These are phyloP conservation scores for Aspergillus calidoustus DNA, from an alignment of 2,329 filamentous ascomycete genomes.

Conservation along the genomic window DNA sequence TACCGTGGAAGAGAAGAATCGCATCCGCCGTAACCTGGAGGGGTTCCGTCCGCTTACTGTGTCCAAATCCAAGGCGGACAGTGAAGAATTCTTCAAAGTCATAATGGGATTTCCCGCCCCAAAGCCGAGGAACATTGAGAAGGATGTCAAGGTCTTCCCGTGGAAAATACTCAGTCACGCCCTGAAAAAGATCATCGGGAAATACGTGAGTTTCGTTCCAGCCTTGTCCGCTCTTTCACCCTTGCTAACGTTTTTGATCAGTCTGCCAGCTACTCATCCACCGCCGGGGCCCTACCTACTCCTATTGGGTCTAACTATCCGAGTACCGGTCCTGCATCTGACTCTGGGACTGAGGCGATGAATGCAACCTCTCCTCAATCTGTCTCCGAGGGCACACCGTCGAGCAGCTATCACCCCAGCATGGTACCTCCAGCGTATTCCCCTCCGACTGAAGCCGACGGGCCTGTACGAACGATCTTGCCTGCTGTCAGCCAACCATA, in stretches of 20 bases:
- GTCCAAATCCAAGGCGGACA: slow-evolving; percentile 88
- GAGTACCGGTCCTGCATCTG: slow-evolving; percentile 50
- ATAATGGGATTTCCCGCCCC: slow-evolving; percentile 97
- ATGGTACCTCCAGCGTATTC: slow-evolving; percentile 51
- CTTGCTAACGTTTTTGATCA: slow-evolving; percentile 32
- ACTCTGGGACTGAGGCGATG: slow-evolving; percentile 53
- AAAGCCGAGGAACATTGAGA: slow-evolving; percentile 97
- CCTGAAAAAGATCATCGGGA: slow-evolving; percentile 97
- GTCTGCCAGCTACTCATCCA: slow-evolving; percentile 73
- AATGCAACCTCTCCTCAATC: slow-evolving; percentile 56
- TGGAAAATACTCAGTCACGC: slow-evolving; percentile 89
- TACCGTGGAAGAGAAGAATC: slow-evolving; percentile 97
- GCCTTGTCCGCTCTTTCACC: background rate
- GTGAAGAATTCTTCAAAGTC: slow-evolving; percentile 97
- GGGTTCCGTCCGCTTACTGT: slow-evolving; percentile 92
- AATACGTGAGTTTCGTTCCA: slow-evolving; percentile 71
- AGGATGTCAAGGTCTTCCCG: slow-evolving; percentile 97
- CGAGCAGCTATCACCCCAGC: slow-evolving; percentile 49
- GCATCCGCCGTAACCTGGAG: slow-evolving; percentile 92
- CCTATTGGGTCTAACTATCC: slow-evolving; percentile 44
- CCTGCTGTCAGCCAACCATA: slow-evolving; percentile 39
- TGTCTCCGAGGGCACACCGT: slow-evolving; percentile 49
- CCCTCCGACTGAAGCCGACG: slow-evolving; percentile 42
- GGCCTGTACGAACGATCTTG: slow-evolving; percentile 40
- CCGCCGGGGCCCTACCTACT: slow-evolving; percentile 54